Conservation (phyloP, 2,329 filamentous ascomycete genomes). For the Colletotrichum orbiculare region DNA sequence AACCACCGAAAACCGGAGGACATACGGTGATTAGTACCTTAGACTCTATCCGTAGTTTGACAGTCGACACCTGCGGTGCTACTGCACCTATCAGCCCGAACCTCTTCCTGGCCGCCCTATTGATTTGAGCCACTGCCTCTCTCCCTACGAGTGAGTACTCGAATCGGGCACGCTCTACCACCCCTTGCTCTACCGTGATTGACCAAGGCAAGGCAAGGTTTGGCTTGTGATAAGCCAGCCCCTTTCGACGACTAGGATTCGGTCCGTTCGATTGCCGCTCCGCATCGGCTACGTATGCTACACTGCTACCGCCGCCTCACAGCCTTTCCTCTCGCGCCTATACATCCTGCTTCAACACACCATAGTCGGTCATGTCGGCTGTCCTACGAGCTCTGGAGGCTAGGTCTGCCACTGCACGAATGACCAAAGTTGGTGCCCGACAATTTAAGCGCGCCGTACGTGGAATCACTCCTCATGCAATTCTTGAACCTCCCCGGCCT, state of each 20-base stretch:
- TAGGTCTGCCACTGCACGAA: constrained; percentile 36
- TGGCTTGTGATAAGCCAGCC: constrained; percentile 36
- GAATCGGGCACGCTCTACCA: constrained; percentile 2
- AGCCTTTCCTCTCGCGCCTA: constrained; percentile 25
- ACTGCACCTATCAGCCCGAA: no score
- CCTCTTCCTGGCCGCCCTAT: no score
- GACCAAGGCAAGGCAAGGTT: constrained; percentile 27
- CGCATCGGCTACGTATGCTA: constrained; percentile 36
- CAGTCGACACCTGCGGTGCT: no score
- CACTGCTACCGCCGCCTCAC: constrained; percentile 20
- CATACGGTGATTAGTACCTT: no score
- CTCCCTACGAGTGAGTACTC: not conserved
- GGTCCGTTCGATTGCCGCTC: constrained; percentile 27
- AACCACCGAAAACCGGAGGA: no score
- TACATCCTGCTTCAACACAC: constrained; percentile 8
- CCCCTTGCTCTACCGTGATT: constrained; percentile 19
- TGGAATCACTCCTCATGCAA: not conserved
- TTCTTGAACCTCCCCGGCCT: not conserved
- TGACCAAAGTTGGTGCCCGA: constrained; percentile 10
- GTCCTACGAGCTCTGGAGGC: constrained; percentile 37
- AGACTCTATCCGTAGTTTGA: no score
- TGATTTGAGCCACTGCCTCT: no score
- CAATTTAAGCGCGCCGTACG: constrained; percentile 27
- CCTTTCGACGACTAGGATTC: constrained; percentile 24
- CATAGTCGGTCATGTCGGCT: constrained; percentile 37